phyloP scores from a whole-genome alignment of 495 filamentous ascomycete genomes.

The Amphirosellinia nigrospora region DNA sequence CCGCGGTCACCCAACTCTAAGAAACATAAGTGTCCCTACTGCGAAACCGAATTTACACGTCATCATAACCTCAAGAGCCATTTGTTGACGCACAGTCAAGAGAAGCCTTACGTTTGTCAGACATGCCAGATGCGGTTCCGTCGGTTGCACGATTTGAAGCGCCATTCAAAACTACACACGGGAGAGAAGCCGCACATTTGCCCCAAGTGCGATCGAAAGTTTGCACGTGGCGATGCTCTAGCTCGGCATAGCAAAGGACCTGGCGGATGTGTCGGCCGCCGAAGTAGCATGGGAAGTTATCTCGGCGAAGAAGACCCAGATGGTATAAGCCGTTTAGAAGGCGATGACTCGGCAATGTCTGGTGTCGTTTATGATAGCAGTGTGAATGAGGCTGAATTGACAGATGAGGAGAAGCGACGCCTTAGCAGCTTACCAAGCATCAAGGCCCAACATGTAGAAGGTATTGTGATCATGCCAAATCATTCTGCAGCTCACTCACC shows the following conservation, averaged over 20 bases:
- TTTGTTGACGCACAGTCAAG: conserved; percentile 96
- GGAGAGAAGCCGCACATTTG: conserved; percentile 95
- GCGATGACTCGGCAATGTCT: conserved; percentile 78
- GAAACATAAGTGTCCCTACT: conserved; percentile 96
- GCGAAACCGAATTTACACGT: conserved; percentile 92
- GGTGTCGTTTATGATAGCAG: conserved; percentile 77
- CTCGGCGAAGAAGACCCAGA: conserved; percentile 77
- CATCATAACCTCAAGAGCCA: conserved; percentile 99
- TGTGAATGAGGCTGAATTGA: conserved; percentile 51
- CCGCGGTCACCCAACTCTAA: conserved; percentile 71
- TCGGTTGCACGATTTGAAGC: conserved; percentile 91
- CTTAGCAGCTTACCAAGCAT: conserved; percentile 72
- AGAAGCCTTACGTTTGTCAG: conserved; percentile 93
- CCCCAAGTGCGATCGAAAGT: conserved; percentile 89
- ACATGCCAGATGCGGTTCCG: conserved; percentile 90
- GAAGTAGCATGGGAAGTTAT: conserved; percentile 86
- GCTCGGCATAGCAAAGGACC: conserved; percentile 95
- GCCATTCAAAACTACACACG: conserved; percentile 94
- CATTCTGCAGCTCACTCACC: conserved; percentile 26
- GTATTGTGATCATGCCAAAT: conserved; percentile 52
- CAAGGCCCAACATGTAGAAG: conserved; percentile 69
- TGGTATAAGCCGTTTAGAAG: conserved; percentile 57
- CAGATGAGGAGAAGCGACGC: conserved; percentile 58
- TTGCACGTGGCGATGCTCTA: conserved; percentile 93
- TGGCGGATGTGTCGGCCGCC: conserved; percentile 90